phyloP scores from a whole-genome alignment of 495 filamentous ascomycete genomes.

The Neurospora sp. region DNA sequence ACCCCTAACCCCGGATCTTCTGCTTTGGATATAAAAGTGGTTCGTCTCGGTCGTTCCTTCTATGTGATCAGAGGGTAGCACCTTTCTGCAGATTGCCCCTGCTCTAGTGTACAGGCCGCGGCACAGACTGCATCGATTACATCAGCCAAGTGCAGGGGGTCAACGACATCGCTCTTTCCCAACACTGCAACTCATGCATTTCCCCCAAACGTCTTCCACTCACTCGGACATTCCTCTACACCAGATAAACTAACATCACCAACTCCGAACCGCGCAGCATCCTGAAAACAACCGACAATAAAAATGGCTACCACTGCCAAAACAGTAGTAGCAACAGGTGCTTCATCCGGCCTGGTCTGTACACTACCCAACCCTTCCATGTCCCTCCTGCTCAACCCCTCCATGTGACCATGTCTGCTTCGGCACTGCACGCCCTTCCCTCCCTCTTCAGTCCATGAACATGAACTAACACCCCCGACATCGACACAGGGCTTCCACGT shows the following conservation, averaged over 20 bases:
- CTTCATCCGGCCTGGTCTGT: conserved; percentile 34
- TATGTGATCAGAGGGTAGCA: too few species aligned
- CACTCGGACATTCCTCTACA: neutral
- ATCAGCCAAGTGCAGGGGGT: neutral
- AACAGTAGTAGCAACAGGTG: conserved; percentile 36
- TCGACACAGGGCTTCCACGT: conserved; percentile 32
- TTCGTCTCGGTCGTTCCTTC: neutral
- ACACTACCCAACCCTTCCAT: neutral
- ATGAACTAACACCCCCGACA: neutral
- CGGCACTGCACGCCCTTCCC: neutral
- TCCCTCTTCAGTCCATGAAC: neutral
- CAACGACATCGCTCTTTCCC: neutral
- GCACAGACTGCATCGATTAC: neutral
- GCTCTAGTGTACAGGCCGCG: too few species aligned
- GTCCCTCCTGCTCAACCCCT: neutral
- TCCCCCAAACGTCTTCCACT: neutral
- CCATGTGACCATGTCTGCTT: neutral
- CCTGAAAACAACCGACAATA: neutral
- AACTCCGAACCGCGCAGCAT: neutral
- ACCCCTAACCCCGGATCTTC: neutral
- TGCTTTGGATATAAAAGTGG: neutral
- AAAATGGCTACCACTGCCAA: conserved; percentile 28
- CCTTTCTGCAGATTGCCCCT: too few species aligned
- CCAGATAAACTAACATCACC: neutral
- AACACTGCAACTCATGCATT: neutral